Conservation (phyloP, 257 asterid genomes). For the Forsythia suspensa region DNA sequence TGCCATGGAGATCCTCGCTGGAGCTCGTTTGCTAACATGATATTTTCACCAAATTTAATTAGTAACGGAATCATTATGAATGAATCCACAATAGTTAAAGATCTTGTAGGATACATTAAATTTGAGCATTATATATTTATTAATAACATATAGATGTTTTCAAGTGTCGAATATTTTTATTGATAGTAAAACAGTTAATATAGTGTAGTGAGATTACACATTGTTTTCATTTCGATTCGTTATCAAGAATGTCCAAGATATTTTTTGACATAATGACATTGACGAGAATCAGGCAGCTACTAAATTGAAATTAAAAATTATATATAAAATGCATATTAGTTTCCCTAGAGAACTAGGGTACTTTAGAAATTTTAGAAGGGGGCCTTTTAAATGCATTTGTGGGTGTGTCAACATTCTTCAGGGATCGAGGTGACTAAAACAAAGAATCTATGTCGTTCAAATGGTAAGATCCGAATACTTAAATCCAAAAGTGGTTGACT, state of each 20-base stretch:
- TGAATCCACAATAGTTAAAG: no score
- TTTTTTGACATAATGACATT: not conserved
- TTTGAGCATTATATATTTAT: no score
- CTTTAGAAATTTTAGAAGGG: not conserved
- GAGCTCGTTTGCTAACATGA: no score
- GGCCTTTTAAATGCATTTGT: slow-evolving; percentile 5
- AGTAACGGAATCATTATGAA: no score
- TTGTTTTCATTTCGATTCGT: not conserved
- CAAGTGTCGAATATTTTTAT: no score
- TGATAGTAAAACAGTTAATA: no score
- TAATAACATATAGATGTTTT: no score
- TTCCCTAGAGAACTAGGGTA: slow-evolving; percentile 1
- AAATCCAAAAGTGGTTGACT: slow-evolving; percentile 34
- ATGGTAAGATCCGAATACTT: slow-evolving; percentile 27
- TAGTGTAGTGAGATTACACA: no score
- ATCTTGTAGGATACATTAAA: no score
- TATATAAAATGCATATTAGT: not conserved
- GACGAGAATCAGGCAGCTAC: not conserved
- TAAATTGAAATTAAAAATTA: not conserved
- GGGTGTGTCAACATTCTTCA: slow-evolving; percentile 20
- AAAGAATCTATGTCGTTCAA: slow-evolving; percentile 25
- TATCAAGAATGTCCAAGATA: not conserved
- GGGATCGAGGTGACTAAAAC: slow-evolving; percentile 16
- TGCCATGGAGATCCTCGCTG: no score
- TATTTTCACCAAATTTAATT: no score